Evolutionary conservation across 805 yeast genomes (phyloP), one percentile per base, ranked within the genome.

Genomic region (Pichia paraexigua): DNA sequence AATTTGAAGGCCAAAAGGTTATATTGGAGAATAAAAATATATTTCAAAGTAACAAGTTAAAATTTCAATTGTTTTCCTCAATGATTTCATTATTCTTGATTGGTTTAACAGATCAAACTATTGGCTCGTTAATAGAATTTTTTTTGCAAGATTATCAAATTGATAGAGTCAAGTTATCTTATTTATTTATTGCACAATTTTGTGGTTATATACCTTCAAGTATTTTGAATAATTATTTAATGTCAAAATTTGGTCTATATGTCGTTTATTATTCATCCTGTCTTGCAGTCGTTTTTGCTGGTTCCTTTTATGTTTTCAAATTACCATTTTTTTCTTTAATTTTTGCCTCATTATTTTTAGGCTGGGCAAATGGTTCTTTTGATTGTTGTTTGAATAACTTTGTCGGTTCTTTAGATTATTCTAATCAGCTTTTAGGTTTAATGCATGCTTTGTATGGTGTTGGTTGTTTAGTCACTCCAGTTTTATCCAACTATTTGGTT

Each of bases 41-140:
- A 60, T 64, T 71, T 22, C 45, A 61, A 12, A 73, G 77, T 37
- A 28, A 35, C 3, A 61, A 64, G 37, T 62, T 81, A 13, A 70
- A 70, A 50, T n/a, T 60, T 5, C 85, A 81, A 61, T 66, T 80
- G 24, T 1, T 66, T 0, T 61, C 73, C 0, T 62, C 72, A 1
- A 75, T 68, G 53, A 41, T 65, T 24, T 60, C 71, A 1, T 76
- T 80, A 57, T 60, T 72, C 1, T 59, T 79, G 1, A 63, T 78
- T 53, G 89, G 89, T 0, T 60, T 82, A 28, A 71, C 75, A 7
- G 88, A 83, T 57, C 85, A 82, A 60, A 71, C 84, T 0, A 63
- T 80, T 18, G 88, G 88, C 0, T 74, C 86, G 0, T 60, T 82
- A 41, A 68, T 83, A 53, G 84, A 85, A 2, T 66, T 73, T 40